Evolutionary conservation across 2,329 filamentous ascomycete species (phyloP).

Genomic region (Trichoderma sp.): DNA sequence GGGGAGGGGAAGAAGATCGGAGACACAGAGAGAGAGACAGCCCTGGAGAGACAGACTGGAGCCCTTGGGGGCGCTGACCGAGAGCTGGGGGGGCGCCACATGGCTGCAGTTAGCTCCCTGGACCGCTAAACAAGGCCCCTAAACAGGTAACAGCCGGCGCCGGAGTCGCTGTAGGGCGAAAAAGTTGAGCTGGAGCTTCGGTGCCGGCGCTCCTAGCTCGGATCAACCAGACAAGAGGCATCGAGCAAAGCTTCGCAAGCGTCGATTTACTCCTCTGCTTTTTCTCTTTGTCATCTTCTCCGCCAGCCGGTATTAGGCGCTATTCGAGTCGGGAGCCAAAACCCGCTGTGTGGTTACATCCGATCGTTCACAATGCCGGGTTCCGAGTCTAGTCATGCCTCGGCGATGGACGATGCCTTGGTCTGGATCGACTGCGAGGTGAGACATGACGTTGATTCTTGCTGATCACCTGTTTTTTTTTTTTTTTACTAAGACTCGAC

Average conservation of each 20-base stretch:
- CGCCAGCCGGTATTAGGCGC: not conserved
- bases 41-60: not conserved
- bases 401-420: constrained; percentile 52
- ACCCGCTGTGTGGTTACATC: constrained; percentile 9
- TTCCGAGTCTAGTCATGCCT: not conserved
- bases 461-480: not conserved
- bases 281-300: not conserved
- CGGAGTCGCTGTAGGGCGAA: not conserved
- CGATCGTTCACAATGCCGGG: not conserved
- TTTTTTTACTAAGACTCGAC: not conserved
- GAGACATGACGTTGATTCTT: constrained; percentile 18
- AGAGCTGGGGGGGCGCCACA: not conserved
- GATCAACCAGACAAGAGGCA: not conserved
- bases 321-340: not conserved
- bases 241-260: not conserved
- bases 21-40: not conserved
- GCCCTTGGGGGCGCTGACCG: no score
- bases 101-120: not conserved
- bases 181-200: not conserved
- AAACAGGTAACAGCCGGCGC: not conserved
- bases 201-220: not conserved
- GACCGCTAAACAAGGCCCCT: not conserved
- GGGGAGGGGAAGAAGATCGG: not conserved
- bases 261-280: not conserved
- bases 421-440: constrained; percentile 80